These are phyloP conservation scores for barley (Hordeum vulgare) DNA, from an alignment of 176 grass and related monocot species.

Conservation along the genomic window DNA sequence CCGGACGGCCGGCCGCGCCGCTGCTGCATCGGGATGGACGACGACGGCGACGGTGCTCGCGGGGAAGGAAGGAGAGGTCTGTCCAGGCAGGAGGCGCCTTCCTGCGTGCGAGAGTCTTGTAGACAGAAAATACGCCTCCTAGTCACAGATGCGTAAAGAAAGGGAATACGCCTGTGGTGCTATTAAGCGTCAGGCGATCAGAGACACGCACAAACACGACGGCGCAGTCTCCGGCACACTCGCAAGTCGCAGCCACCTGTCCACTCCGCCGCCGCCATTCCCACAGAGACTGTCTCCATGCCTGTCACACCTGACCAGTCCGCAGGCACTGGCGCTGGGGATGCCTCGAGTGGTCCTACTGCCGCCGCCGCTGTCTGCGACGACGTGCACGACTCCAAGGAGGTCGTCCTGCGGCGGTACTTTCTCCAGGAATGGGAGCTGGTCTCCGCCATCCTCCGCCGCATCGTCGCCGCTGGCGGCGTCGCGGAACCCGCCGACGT, in stretches of 20 bases:
- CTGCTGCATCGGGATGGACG: conserved; percentile 36
- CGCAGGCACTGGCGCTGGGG: neutral
- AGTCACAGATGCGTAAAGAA: neutral
- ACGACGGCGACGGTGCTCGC: neutral
- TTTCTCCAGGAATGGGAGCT: conserved; percentile 90
- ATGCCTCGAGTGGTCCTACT: conserved; percentile 26
- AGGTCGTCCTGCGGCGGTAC: conserved; percentile 63
- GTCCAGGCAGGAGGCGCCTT: neutral
- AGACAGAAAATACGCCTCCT: neutral
- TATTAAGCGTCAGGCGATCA: neutral
- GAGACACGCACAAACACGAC: neutral
- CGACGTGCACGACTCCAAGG: conserved; percentile 82
- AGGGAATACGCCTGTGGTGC: neutral
- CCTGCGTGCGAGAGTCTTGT: neutral
- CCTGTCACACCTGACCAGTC: neutral
- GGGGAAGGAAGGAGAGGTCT: neutral
- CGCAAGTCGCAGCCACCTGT: neutral
- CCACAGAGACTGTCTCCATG: neutral
- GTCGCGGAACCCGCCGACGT: conserved; percentile 46
- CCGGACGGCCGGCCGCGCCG: conserved; percentile 55
- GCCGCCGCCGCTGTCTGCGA: neutral
- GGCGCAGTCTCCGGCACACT: conserved; percentile 3
- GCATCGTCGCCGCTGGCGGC: conserved; percentile 54
- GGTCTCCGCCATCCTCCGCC: conserved; percentile 49
- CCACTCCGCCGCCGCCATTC: neutral